phyloP scores from a whole-genome alignment of 768 basidiomycete species.

The Tulasnella calospora region DNA sequence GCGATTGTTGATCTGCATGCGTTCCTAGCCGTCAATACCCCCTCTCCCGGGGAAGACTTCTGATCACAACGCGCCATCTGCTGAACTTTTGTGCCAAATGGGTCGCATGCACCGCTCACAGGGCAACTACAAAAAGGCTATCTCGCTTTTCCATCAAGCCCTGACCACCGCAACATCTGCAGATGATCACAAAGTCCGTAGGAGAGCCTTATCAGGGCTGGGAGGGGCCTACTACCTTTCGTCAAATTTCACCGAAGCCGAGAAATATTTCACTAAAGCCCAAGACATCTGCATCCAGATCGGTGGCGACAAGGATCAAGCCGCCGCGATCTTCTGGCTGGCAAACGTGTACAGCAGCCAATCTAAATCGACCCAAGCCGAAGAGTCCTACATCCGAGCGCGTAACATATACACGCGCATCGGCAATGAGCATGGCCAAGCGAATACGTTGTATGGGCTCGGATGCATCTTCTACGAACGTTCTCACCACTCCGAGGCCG shows the following conservation, averaged over 20 bases:
- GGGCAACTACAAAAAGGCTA: not conserved
- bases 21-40: not conserved
- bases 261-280: not conserved
- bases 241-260: not conserved
- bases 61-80: not conserved
- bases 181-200: not conserved
- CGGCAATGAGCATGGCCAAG: not conserved
- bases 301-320: not conserved
- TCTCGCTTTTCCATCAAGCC: not conserved
- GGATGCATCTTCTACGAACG: not conserved
- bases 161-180: not conserved
- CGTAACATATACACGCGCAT: not conserved
- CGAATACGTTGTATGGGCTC: not conserved
- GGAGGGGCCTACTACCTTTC: not conserved
- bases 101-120: not conserved
- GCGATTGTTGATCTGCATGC: not conserved
- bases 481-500: not conserved
- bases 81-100: not conserved
- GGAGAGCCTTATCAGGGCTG: not conserved
- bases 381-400: not conserved
- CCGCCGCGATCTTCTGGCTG: not conserved
- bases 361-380: not conserved
- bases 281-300: not conserved
- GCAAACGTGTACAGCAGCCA: not conserved
- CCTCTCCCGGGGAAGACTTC: not conserved